These are phyloP conservation scores for Aspergillus nomiae DNA, from an alignment of 2,329 filamentous ascomycete genomes.

Conservation along the genomic window DNA sequence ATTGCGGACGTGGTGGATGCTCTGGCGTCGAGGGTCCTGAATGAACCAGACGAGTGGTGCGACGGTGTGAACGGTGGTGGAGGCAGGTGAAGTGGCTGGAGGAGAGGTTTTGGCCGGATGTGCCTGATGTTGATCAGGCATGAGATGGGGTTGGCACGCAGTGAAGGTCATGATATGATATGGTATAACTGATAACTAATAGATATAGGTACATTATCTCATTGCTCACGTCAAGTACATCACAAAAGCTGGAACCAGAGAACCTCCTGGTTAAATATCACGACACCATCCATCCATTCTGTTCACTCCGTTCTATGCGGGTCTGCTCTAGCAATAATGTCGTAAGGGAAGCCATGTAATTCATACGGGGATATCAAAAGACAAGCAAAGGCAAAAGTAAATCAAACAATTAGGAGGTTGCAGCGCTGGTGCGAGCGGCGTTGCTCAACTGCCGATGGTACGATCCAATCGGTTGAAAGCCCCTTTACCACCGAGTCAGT, in stretches of 20 bases:
- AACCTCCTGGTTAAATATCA: background rate
- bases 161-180: background rate
- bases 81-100: conserved; percentile 56
- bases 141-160: background rate
- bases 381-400: background rate
- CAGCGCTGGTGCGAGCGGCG: conserved; percentile 39
- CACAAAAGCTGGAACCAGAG: background rate
- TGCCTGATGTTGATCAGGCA: conserved; percentile 15
- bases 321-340: conserved; percentile 3
- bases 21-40: conserved; percentile 47
- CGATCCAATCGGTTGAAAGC: conserved; percentile 52
- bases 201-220: background rate
- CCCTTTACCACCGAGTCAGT: conserved; percentile 34
- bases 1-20: conserved; percentile 60
- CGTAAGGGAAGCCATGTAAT: conserved; percentile 5
- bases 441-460: conserved; percentile 48
- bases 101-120: conserved; percentile 60
- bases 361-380: background rate
- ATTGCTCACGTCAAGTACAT: background rate
- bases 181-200: background rate
- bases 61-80: conserved; percentile 52
- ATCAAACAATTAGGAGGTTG: conserved; percentile 17
- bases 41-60: conserved; percentile 43
- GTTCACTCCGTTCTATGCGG: conserved; percentile 3
- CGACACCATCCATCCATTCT: background rate